Percentiles rank a stretch among this genome's conserved stretches.
Evolutionary conservation across 1,284 basidiomycete genomes (phyloP).

Genomic region (Xerocomus nothofagi): DNA sequence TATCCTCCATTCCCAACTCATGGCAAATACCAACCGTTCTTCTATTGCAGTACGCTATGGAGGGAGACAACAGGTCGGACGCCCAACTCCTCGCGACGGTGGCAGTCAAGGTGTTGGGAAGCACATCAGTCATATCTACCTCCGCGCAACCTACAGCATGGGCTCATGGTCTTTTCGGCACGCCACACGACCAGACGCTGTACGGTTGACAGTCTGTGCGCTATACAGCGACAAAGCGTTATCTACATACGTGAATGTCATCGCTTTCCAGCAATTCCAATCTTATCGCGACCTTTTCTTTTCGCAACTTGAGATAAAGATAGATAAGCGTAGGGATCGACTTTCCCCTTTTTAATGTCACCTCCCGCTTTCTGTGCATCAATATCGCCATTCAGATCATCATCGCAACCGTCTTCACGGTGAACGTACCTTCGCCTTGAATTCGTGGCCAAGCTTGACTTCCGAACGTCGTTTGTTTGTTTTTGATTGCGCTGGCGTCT

Average conservation of each 20-base stretch:
- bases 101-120: slow-evolving; percentile 48
- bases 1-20: slow-evolving; percentile 51
- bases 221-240: background rate
- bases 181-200: slow-evolving; percentile 67
- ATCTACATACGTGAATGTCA: slow-evolving; percentile 18
- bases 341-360: slow-evolving; percentile 83
- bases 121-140: slow-evolving; percentile 30
- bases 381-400: background rate
- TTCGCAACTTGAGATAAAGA: slow-evolving; percentile 82
- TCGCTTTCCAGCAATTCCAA: slow-evolving; percentile 54
- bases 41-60: slow-evolving; percentile 67
- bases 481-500: slow-evolving; percentile 42
- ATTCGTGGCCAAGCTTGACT: slow-evolving; percentile 78
- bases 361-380: slow-evolving; percentile 80
- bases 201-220: slow-evolving; percentile 52
- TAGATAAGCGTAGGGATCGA: slow-evolving; percentile 94
- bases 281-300: slow-evolving; percentile 48
- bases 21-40: slow-evolving; percentile 59
- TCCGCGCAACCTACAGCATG: slow-evolving; percentile 69
- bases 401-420: background rate
- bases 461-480: slow-evolving; percentile 61
- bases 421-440: slow-evolving; percentile 74
- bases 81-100: slow-evolving; percentile 61
- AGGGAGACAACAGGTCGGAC: slow-evolving; percentile 78
- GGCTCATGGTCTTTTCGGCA: slow-evolving; percentile 68